Conservation (phyloP, 2,329 filamentous ascomycete genomes). For the Sphaerulina populicola region DNA sequence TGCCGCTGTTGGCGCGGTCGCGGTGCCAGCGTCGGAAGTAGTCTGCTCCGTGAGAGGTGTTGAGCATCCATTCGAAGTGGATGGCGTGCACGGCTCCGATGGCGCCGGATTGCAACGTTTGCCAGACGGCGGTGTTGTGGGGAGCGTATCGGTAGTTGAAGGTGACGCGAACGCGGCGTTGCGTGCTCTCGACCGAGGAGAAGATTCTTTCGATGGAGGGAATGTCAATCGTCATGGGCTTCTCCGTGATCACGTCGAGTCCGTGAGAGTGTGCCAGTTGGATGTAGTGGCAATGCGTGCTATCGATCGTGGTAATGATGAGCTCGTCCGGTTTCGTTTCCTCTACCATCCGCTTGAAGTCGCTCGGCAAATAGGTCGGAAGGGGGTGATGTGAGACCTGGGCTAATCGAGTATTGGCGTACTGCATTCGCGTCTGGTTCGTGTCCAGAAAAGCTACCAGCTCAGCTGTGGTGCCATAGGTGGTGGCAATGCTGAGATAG, state of each 20-base stretch:
- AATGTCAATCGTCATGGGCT: conserved; percentile 57
- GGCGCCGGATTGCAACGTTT: conserved; percentile 47
- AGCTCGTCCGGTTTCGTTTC: conserved; percentile 53
- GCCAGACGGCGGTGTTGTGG: conserved; percentile 54
- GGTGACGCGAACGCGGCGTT: conserved; percentile 47
- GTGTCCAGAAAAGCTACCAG: conserved; percentile 53
- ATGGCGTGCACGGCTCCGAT: conserved; percentile 48
- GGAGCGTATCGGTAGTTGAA: conserved; percentile 60
- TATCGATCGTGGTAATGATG: conserved; percentile 56
- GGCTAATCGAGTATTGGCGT: conserved; percentile 46
- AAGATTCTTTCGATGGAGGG: conserved; percentile 49
- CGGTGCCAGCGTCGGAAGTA: conserved; percentile 58
- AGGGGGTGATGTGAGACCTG: conserved; percentile 43
- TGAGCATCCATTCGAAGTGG: conserved; percentile 39
- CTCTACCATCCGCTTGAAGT: conserved; percentile 52
- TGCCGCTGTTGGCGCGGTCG: conserved; percentile 53
- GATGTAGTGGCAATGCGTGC: conserved; percentile 54
- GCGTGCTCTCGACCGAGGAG: conserved; percentile 46
- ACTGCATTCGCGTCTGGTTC: conserved; percentile 52
- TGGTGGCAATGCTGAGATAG: conserved; percentile 50
- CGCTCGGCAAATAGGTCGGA: conserved; percentile 47
- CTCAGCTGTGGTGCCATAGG: conserved; percentile 44
- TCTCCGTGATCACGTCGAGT: conserved; percentile 55
- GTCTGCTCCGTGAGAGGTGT: conserved; percentile 54
- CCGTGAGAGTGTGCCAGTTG: conserved; percentile 52